Percentiles rank a stretch among this genome's conserved stretches.
These are phyloP conservation scores for Nicotiana otophora DNA, from an alignment of 257 asterid genomes.

Conservation along the genomic window DNA sequence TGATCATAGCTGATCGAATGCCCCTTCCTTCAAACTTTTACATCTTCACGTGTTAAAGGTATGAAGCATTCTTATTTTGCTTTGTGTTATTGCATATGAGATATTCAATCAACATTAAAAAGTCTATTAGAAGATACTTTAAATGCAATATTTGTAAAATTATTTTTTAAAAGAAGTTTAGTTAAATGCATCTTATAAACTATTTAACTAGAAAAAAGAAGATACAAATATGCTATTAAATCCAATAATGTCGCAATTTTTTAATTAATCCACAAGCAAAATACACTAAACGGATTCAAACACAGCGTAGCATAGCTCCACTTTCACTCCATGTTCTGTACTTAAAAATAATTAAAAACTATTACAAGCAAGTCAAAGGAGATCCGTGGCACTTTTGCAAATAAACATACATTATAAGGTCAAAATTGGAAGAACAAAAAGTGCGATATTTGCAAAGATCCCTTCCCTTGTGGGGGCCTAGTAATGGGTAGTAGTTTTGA, in stretches of 20 bases:
- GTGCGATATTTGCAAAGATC: background rate
- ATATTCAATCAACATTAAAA: background rate
- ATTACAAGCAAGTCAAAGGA: background rate
- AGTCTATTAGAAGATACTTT: background rate
- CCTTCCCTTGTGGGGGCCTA: background rate
- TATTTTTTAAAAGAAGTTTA: no score
- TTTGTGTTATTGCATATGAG: no score
- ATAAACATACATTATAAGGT: background rate
- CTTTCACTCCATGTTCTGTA: background rate
- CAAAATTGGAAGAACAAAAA: background rate
- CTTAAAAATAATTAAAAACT: background rate
- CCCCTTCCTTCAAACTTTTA: background rate
- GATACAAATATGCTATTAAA: background rate
- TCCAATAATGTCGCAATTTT: background rate
- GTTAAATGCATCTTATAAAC: no score
- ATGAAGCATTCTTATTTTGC: background rate
- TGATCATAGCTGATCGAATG: background rate
- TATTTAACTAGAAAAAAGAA: no score
- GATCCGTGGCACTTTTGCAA: background rate
- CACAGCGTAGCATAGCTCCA: background rate
- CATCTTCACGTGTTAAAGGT: background rate
- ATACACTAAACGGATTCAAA: background rate
- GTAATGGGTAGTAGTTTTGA: constrained; percentile 2
- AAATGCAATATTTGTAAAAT: no score
- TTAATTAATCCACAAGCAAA: background rate